Evolutionary conservation across 2,329 filamentous ascomycete species (phyloP), one percentile per base, ranked within the genome.

Genomic region (Cladosporium austrohemisphaericum): DNA sequence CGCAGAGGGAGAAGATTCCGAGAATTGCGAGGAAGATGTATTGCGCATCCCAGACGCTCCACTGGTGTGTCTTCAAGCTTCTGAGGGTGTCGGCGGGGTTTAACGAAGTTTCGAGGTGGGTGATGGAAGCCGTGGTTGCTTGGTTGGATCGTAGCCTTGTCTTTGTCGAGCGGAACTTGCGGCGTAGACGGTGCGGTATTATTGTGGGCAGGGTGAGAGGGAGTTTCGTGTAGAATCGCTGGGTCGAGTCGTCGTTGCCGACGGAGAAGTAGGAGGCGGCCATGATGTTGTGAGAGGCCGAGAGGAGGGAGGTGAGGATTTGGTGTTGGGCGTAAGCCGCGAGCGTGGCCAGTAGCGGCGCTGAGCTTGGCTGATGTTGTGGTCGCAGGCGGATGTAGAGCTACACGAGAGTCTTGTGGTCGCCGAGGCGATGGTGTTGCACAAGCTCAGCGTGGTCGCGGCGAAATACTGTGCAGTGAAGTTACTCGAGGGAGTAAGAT

Each of bases 41-140:
- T 71, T 96, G 91, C 32, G 86, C 78, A 68, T 97, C 92, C 66
- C 90, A 86, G 44, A 84, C 74, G 44, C 80, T 85, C 88, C 88
- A 96, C 56, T 81, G 81, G 65, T 93, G 88, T 52, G 79, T 79
- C 60, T 85, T 84, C 55, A 96, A 75, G 29, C 85, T 80, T 53
- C 81, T 80, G 53, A 96, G 70, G 10, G 89, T 90, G 63, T 94
- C 85, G 61, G 79, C 75, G 4, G 88, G 84, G 57, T 86, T 90
- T 69, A 90, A 87, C 1, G 90, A 95, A 13, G 83, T 90, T 68
- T 94, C 80, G 49, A 96, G 76, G 23, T 77, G 78, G 43, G 88
- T 80, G 62, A 96, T 81, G 55, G 85, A 85, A 43, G 87, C 84
- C 18, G 84, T 78, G 37, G 83, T 33, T 14, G 37, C n/a, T 59